These are phyloP conservation scores for Neurospora tetrasperma DNA, from an alignment of 495 filamentous ascomycete genomes.

Conservation along the genomic window DNA sequence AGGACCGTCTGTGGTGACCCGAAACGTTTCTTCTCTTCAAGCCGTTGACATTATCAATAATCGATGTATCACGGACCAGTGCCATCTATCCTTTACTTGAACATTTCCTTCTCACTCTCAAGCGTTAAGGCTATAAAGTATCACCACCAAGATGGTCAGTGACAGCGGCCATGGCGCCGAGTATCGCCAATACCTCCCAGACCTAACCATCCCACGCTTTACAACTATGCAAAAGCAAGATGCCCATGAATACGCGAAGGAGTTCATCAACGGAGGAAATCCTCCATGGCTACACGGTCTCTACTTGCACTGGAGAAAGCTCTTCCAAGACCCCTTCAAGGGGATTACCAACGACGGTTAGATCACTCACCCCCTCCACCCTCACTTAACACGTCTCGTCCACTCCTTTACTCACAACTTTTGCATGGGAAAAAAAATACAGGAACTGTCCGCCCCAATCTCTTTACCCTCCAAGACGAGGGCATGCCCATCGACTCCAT, in stretches of 20 bases:
- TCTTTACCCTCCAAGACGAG: conserved; percentile 54
- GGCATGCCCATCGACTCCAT: conserved; percentile 48
- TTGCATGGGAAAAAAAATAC: not conserved
- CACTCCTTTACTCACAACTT: not conserved
- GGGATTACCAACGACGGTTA: conserved; percentile 60
- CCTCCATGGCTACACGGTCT: conserved; percentile 61
- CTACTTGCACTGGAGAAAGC: conserved; percentile 55
- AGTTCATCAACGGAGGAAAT: conserved; percentile 45
- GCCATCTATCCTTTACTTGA: not conserved
- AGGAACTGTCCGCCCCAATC: conserved; percentile 44
- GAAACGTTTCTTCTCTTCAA: not conserved
- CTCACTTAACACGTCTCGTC: not conserved
- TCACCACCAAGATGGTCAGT: not conserved
- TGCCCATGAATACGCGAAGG: conserved; percentile 52
- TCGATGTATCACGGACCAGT: not conserved
- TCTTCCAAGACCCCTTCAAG: conserved; percentile 58
- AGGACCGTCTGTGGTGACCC: not conserved
- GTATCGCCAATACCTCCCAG: conserved; percentile 43
- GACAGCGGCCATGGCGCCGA: conserved; percentile 6
- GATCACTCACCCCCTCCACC: conserved; percentile 1
- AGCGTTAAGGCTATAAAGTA: not conserved
- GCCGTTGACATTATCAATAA: not conserved
- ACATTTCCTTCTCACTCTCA: not conserved
- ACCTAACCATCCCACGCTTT: conserved; percentile 51
- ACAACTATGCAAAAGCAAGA: conserved; percentile 51